Evolutionary conservation across 192 early-diverging fungal species (phyloP).

Genomic region (Backusella luteola): DNA sequence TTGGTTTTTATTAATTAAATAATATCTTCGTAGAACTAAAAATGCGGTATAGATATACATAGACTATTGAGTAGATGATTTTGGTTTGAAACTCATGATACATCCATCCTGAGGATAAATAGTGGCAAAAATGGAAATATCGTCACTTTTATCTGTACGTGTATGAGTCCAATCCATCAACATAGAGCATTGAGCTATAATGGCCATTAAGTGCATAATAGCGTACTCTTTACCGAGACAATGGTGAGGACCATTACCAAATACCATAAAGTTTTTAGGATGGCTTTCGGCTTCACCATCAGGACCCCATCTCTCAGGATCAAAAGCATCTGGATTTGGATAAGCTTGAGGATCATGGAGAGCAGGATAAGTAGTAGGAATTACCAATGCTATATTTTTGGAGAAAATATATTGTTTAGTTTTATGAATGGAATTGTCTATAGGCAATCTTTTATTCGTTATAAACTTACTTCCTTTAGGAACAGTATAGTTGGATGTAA

Average conservation of each 20-base stretch:
- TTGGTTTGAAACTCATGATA: constrained; percentile 37
- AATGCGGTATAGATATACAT: background rate
- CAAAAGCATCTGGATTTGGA: constrained; percentile 37
- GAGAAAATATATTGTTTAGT: background rate
- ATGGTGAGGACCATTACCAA: constrained; percentile 40
- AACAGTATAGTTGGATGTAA: constrained; percentile 32
- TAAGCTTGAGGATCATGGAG: constrained; percentile 39
- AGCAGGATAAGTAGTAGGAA: constrained; percentile 41
- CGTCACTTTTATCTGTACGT: constrained; percentile 37
- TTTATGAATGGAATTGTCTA: background rate
- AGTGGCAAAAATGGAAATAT: constrained; percentile 44
- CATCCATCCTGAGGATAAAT: constrained; percentile 41
- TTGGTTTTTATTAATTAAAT: background rate
- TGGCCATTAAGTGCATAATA: constrained; percentile 35
- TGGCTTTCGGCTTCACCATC: constrained; percentile 30
- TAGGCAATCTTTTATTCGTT: background rate
- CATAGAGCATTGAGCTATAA: constrained; percentile 21
- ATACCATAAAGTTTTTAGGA: constrained; percentile 44
- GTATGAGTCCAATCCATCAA: constrained; percentile 28
- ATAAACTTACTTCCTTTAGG: constrained; percentile 28
- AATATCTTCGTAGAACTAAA: background rate
- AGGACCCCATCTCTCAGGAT: constrained; percentile 40
- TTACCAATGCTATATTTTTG: constrained; percentile 29
- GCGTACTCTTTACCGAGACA: constrained; percentile 43
- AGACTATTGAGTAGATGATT: background rate